Base-by-base conservation (phyloP, 2,329 filamentous ascomycete genomes). In the Penicillium sp. region DNA sequence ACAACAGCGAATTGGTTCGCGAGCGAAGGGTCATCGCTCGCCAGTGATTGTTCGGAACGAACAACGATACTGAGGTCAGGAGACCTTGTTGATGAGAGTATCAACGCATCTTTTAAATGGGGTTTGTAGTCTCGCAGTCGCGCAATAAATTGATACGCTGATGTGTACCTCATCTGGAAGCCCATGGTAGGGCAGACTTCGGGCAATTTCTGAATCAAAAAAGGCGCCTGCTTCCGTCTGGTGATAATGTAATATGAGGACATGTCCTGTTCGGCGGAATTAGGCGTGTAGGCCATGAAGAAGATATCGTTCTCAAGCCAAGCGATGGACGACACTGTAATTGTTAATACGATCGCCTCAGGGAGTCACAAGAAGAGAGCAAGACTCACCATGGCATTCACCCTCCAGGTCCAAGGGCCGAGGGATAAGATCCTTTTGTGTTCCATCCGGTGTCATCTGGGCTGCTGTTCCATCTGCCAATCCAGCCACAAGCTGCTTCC, bases 281-380 rank as follows among this genome's bases (percentile, higher is more conserved):
- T 71, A n/a, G 80, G 77, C 1, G 86, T 88, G 67, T 96, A 85
- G 18, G 93, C 80, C 45, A 85, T 77, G 36, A 97, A 75, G 64
- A 96, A 94, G 2, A 91, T 73, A 58, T 94, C 74, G 57, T 93
- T 95, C 61, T 93, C 87, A 16, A 97, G 77, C 93, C 94, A 98
- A 29, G 79, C 78, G 32, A 98, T 77, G 13, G 86, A 85, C 3
- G 89, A 87, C 2, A 94, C 87, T 72, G 49, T 22, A 27, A 29
- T 20, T 14, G 13, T 57, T 32, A 57, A 48, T 26, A 9, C 9
- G 29, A n/a, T 10, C 27, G 11, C 18, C 9, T 11, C 6, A 10
- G 11, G n/a, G 6, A 22, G 24, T 4, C 9, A 11, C 8, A 20
- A 4, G 11, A 14, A 27, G 16, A 16, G 44, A 6, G 42, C 1